phyloP scores from a whole-genome alignment of 2,329 filamentous ascomycete genomes.

The Penicillium rolfsii region DNA sequence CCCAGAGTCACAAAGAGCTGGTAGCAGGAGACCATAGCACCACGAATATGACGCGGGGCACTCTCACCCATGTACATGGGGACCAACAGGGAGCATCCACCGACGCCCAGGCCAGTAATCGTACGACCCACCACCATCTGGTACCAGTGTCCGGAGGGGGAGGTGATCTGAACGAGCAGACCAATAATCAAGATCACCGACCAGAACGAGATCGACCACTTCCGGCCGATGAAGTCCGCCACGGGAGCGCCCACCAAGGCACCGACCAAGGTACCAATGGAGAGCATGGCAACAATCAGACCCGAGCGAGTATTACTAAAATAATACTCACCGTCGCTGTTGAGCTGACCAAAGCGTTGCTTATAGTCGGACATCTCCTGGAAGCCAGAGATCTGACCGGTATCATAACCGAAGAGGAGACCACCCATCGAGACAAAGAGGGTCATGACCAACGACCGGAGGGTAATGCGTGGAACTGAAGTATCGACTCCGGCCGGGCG shows the following conservation, averaged over 20 bases:
- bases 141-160: constrained; percentile 44
- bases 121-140: constrained; percentile 50
- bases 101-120: constrained; percentile 51
- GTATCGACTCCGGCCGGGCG: constrained; percentile 33
- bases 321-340: constrained; percentile 35
- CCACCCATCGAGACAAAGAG: constrained; percentile 52
- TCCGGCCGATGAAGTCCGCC: constrained; percentile 48
- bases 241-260: constrained; percentile 46
- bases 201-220: constrained; percentile 49
- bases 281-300: constrained; percentile 48
- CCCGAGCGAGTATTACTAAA: constrained; percentile 49
- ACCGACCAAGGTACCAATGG: constrained; percentile 50
- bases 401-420: constrained; percentile 51
- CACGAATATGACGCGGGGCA: constrained; percentile 51
- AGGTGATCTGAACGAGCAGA: constrained; percentile 49
- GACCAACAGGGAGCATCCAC: constrained; percentile 49
- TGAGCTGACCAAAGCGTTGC: constrained; percentile 42
- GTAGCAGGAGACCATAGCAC: constrained; percentile 52
- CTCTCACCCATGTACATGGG: constrained; percentile 55
- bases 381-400: constrained; percentile 52
- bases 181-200: constrained; percentile 47
- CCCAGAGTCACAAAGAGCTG: constrained; percentile 54
- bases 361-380: constrained; percentile 49
- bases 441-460: constrained; percentile 46
- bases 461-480: constrained; percentile 41